Evolutionary conservation across 1,284 basidiomycete species (phyloP), one percentile per base, ranked within the genome.

Genomic region (Xanthoconium separans): DNA sequence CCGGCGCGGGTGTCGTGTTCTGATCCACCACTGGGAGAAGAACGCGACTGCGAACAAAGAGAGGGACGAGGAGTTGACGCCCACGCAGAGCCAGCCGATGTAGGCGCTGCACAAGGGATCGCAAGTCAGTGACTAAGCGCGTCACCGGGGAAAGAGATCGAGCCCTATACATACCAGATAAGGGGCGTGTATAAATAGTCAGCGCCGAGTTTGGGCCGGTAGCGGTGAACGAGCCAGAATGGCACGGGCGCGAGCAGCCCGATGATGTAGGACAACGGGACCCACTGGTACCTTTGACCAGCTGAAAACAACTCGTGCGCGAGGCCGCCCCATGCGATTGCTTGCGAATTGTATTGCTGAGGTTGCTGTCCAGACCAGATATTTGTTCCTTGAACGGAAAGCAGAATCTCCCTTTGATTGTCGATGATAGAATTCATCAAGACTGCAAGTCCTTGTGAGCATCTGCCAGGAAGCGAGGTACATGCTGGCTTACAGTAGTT

Each of bases 281-380:
- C 77, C 70, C 81, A 79, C 54, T 84, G 75, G 61, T 84, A 86
- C 40, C 79, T 74, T 30, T 75, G 74, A 18, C 76, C 71, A 6
- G 71, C 69, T 2, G 82, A 74, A 60, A 85, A 88, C 18, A 88
- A 66, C 50, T 80, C 60, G 53, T 80, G 77, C 22, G 81, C 78
- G 5, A 89, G 75, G 3, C 82, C 83, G 71, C 86, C 86, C 85
- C 59, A 87, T 65, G 82, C 79, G 27, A 89, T 74, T 1, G 86
- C 84, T 43, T 82, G 77, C 20, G 79, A 83, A 64, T 89, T 87
- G 63, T 78, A 80, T 48, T 74, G 71, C 58, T 84, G 83, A 1
- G 78, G 75, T 55, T 81, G 78, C 57, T 80, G 77, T 0, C 82
- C 82, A 29, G 79, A 82, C 85, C 85, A 86, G 51, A 86, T 73